Percentiles rank a stretch among this genome's conserved stretches.
Evolutionary conservation across 148 eudicot genomes (phyloP).

Genomic region (Amaranthus cruentus): DNA sequence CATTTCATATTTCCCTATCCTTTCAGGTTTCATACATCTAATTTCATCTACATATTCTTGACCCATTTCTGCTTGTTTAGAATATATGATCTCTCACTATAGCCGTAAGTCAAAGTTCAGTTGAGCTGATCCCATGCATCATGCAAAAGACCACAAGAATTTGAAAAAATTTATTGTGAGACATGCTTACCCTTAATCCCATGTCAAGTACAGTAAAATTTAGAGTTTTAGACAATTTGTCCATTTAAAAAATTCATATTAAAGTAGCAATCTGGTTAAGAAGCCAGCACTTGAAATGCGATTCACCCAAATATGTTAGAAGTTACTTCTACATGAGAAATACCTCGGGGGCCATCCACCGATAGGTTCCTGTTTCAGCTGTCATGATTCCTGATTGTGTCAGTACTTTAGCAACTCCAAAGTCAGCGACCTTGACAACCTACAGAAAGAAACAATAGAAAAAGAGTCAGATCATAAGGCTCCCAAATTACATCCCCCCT

Average conservation of each 20-base stretch:
- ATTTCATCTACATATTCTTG: not conserved
- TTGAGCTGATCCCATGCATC: no score
- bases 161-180: no score
- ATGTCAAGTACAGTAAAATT: not conserved
- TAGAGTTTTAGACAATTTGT: not conserved
- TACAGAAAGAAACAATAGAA: constrained; percentile 18
- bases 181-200: no score
- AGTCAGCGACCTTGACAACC: constrained; percentile 74
- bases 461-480: not conserved
- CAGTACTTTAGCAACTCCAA: constrained; percentile 72
- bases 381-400: constrained; percentile 65
- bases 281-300: not conserved
- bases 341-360: constrained; percentile 93
- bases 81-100: not conserved
- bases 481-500: not conserved
- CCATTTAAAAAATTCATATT: not conserved
- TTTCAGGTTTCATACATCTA: not conserved
- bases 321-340: not conserved
- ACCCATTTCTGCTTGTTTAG: not conserved
- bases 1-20: not conserved
- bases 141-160: no score
- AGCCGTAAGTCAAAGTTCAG: no score
- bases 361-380: constrained; percentile 73
- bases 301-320: not conserved
- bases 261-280: not conserved